Evolutionary conservation across 78 protist genomes (phyloP), one percentile per base, ranked within the genome.

Genomic region (Dictyostelium brefeldianum): DNA sequence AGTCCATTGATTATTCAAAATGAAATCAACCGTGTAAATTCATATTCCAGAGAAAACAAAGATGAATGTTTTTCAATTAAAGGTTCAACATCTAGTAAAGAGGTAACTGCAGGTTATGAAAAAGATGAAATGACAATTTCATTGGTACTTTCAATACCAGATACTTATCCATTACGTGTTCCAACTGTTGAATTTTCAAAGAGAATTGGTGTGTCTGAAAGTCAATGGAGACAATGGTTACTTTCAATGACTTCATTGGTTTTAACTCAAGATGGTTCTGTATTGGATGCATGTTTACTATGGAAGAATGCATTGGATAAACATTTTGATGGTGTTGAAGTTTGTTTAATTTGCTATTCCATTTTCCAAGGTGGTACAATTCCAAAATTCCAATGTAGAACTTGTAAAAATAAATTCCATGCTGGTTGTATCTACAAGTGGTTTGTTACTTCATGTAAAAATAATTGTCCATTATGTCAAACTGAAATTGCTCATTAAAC

Each of bases 331-430:
- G 98, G 98, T 14, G 97, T 97, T 12, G 98, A 97, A 57, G 92
- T 91, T 43, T 97, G 98, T 71, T 97, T 97, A 17, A 96, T 97
- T 71, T 97, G 98, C 62, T 97, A 97, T 87, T 25, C 69, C 8
- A 71, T 97, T 10, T 89, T 97, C 84, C 95, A 91, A 56, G 93
- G 81, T 31, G 80, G 93, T 10, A 64, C 73, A 51, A 94, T 96
- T 48, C 98, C 98, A 29, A 51, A 59, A 27, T 85, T 96, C 81
- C 77, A 82, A 48, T 97, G 98, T 48, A 73, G 62, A 29, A 90
- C 89, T 20, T 96, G 97, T 71, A 64, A 80, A 56, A 93, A 96
- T 94, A 92, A 89, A 80, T 96, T 96, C 84, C 97, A 96, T 77
- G 59, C 96, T 64, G 96, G 91, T 29, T 97, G 98, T 77, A 81